Base-by-base conservation (phyloP, 1,139 yeast genomes). In the Yamadazyma siamensis region DNA sequence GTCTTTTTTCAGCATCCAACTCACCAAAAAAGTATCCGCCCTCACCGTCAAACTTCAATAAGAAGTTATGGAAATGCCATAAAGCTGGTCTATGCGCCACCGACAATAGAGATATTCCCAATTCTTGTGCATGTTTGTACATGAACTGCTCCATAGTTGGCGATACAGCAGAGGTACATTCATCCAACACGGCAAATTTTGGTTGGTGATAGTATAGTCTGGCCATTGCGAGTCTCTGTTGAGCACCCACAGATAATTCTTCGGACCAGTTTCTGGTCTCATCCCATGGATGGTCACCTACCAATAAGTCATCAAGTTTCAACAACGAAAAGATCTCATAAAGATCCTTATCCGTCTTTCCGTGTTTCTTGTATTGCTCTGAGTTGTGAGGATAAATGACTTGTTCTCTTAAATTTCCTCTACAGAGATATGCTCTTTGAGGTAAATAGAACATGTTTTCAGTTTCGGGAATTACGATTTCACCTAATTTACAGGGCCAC, bases 221-320 rank as follows among this genome's bases (percentile, higher is more conserved):
- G 3, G 95, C 96, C 87, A 89, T 83, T 11, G 96, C 96, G 46
- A 89, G 71, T 47, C 95, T 69, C 55, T 89, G 96, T 56, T 89
- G 96, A 14, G 91, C 94, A 23, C 97, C 96, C 43, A 82, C 80
- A 2, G 94, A 82, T 40, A 89, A 66, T 44, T 88, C 88, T 47
- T 87, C 96, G 10, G 82, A 71, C 96, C 97, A 89, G 53, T 85
- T 87, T 44, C 88, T 75, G 24, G 71, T 71, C 3, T 71, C 61
- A 41, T 83, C 84, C 65, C 87, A 80, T 13, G 85, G 70, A 4
- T 49, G 42, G 12, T 49, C 53, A 8, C 51, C 54, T 43, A 58
- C 21, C 15, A 78, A 54, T 33, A 78, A 54, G 37, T 80, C 81
- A 22, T 71, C 79, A 34, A 83, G 58, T 34, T 81, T 74, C 33